Evolutionary conservation across 2,329 filamentous ascomycete species (phyloP), one percentile per base, ranked within the genome.

Genomic region (Seiridium cupressi): DNA sequence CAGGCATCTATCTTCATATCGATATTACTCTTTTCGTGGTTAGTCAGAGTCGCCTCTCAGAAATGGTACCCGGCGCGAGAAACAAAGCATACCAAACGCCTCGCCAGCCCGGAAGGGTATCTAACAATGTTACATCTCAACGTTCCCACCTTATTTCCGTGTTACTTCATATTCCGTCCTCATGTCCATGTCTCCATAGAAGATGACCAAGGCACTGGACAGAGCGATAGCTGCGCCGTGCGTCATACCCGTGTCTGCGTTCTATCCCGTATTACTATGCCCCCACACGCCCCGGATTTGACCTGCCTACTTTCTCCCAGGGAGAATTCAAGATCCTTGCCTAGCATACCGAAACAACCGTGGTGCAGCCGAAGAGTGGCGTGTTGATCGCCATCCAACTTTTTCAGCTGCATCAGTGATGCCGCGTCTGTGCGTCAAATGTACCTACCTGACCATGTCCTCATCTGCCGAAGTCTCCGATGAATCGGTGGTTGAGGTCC

Each of bases 91-190:
- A 11, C 13, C 36, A 44, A 55, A 55, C 51, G 51, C 51, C 51
- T 42, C 51, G 51, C 51, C 38, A 18, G 35, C 51, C 51, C 51
- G 51, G 44, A 55, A 32, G 38, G 51, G 51, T 55, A 44, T 55
- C 51, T 55, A 10, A 26, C 40, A 55, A 44, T 44, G 36, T 55
- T 55, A 55, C 18, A 38, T 42, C n/a, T 53, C 49, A 6, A 53
- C n/a, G 49, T 9, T 42, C 18, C 51, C 35, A 55, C 26, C 13
- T 18, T 44, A 31, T 55, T 44, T 31, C 34, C 6, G 26, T 35
- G 38, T 38, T n/a, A 11, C 49, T 38, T 38, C 8, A n/a, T 36
- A n/a, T n/a, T 10, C n/a, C 31, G 10, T 36, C n/a, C n/a, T 49
- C 18, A 26, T 26, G 18, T 26, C 18, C 18, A 26, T 26, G 18